A percentile compares a stretch with the other conserved stretches of the same genome.
These are phyloP conservation scores for Bassia scoparia DNA, from an alignment of 148 eudicot genomes.

Conservation along the genomic window DNA sequence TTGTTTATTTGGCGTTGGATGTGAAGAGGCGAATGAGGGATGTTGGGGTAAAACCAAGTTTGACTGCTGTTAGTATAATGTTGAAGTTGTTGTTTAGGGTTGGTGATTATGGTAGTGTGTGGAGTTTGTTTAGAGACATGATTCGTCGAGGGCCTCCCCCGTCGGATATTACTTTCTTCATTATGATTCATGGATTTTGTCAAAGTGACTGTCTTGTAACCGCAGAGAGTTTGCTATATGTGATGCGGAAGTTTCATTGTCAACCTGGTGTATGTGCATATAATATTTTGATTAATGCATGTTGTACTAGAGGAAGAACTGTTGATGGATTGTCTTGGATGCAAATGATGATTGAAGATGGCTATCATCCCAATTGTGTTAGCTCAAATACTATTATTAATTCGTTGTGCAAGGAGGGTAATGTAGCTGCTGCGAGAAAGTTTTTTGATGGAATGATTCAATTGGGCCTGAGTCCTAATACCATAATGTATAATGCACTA, in stretches of 20 bases:
- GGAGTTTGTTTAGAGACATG: constrained; percentile 87
- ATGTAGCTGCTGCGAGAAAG: constrained; percentile 59
- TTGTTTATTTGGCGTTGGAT: constrained; percentile 46
- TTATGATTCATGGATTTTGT: constrained; percentile 73
- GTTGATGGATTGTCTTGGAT: constrained; percentile 52
- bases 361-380: constrained; percentile 48
- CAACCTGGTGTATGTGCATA: constrained; percentile 64
- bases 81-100: constrained; percentile 58
- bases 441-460: constrained; percentile 50
- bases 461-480: constrained; percentile 46
- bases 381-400: constrained; percentile 56
- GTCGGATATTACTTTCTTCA: constrained; percentile 44
- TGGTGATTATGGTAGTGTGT: constrained; percentile 77
- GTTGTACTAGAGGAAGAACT: constrained; percentile 62
- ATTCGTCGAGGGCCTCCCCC: constrained; percentile 59
- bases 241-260: constrained; percentile 61
- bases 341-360: constrained; percentile 56
- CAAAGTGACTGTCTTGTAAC: constrained; percentile 48
- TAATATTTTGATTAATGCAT: constrained; percentile 74
- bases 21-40: constrained; percentile 58
- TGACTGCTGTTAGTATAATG: constrained; percentile 47
- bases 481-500: constrained; percentile 53
- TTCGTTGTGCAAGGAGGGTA: constrained; percentile 82
- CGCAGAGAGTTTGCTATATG: constrained; percentile 60
- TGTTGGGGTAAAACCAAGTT: constrained; percentile 49